Conservation (phyloP, 352 stramenopile genomes). For the Phytopythium montanum region DNA sequence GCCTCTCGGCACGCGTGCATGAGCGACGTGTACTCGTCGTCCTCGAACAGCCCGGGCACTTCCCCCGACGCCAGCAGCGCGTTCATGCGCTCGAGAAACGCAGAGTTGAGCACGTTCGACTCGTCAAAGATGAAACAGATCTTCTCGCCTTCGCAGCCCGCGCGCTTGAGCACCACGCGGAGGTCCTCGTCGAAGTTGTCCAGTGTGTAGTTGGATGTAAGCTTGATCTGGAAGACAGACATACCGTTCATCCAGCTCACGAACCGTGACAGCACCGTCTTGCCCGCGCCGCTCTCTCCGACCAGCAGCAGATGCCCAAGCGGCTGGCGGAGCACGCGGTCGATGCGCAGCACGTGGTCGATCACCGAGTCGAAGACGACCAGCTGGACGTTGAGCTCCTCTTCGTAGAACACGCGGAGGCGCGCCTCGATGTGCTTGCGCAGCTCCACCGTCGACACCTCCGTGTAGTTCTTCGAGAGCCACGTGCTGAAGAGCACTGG, state of each 20-base stretch:
- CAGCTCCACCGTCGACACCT: constrained; percentile 91
- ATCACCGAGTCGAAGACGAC: constrained; percentile 99
- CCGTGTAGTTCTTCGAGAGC: constrained; percentile 97
- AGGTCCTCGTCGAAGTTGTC: constrained; percentile 99
- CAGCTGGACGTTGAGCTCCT: constrained; percentile 99
- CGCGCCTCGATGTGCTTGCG: constrained; percentile 96
- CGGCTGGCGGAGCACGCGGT: constrained; percentile 97
- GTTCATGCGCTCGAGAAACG: constrained; percentile 99
- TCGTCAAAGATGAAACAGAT: constrained; percentile 99
- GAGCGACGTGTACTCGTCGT: constrained; percentile 97
- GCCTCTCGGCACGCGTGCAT: constrained; percentile 96
- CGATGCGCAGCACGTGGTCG: constrained; percentile 98
- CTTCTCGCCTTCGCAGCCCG: constrained; percentile 98
- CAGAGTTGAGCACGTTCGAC: constrained; percentile 96
- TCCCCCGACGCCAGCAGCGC: constrained; percentile 98
- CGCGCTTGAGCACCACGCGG: constrained; percentile 95
- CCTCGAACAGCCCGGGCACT: constrained; percentile 99
- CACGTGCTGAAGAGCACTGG: constrained; percentile 98
- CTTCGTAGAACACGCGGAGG: constrained; percentile 99
- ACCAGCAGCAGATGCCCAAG: constrained; percentile 98
- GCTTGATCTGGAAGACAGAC: constrained; percentile 99
- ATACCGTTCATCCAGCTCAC: constrained; percentile 99
- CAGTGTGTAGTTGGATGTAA: constrained; percentile 97
- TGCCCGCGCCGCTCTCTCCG: constrained; percentile 98
- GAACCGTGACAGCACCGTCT: constrained; percentile 99